Evolutionary conservation across 805 yeast genomes (phyloP).

Genomic region (Candida yuanshanica): DNA sequence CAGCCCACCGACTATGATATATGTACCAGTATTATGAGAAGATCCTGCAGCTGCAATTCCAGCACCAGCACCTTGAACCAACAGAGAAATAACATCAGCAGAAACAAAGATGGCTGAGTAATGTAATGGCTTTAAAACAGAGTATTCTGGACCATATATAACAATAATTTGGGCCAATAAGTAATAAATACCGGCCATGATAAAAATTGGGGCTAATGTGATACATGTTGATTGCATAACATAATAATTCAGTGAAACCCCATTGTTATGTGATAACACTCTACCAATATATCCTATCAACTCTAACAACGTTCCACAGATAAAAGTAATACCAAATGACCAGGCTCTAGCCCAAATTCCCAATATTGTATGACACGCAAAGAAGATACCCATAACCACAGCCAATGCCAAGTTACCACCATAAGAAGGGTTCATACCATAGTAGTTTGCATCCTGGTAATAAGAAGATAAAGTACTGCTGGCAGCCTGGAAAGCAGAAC

Average conservation of each 20-base stretch:
- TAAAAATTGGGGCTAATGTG: slow-evolving; percentile 61
- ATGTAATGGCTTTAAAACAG: slow-evolving; percentile 48
- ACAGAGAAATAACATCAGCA: slow-evolving; percentile 59
- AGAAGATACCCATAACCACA: slow-evolving; percentile 45
- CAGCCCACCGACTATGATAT: slow-evolving; percentile 73
- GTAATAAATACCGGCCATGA: slow-evolving; percentile 79
- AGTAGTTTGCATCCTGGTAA: neutral
- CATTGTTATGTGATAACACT: slow-evolving; percentile 36
- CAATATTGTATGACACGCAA: slow-evolving; percentile 34
- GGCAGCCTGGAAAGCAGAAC: neutral
- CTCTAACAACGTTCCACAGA: slow-evolving; percentile 54
- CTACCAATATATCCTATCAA: slow-evolving; percentile 65
- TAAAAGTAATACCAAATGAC: slow-evolving; percentile 60
- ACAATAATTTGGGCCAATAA: slow-evolving; percentile 61
- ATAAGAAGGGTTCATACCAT: neutral
- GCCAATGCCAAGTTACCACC: slow-evolving; percentile 24
- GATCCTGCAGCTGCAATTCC: neutral
- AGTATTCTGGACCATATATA: slow-evolving; percentile 50
- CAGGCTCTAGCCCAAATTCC: slow-evolving; percentile 45
- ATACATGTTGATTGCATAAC: slow-evolving; percentile 40
- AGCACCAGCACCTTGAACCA: slow-evolving; percentile 73
- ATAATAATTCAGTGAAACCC: slow-evolving; percentile 35
- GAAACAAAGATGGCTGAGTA: slow-evolving; percentile 60
- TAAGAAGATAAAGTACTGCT: neutral
- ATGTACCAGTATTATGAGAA: slow-evolving; percentile 44